Evolutionary conservation across 225 moss, liverwort and hornwort species (phyloP).

Genomic region (Rhytidiadelphus loreus): DNA sequence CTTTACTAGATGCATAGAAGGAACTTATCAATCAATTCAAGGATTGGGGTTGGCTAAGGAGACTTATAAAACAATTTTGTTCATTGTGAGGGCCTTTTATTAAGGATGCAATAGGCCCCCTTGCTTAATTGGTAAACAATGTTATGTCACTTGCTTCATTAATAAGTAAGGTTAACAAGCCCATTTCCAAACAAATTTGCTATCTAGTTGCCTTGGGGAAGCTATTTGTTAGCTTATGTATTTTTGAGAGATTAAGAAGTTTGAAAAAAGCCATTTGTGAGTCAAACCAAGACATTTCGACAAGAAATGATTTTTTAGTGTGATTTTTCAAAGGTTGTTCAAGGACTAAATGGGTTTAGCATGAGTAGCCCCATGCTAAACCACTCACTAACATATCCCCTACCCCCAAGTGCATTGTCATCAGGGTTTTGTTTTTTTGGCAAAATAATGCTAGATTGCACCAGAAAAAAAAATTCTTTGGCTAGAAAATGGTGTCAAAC

Average conservation of each 20-base stretch:
- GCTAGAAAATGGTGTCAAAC: too few relatives aligned
- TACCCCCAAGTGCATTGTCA: background rate
- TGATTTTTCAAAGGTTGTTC: background rate
- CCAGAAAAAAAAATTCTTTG: too few relatives aligned
- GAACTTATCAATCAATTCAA: background rate
- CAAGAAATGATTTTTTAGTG: background rate
- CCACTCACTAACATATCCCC: rapidly evolving
- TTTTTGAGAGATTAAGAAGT: background rate
- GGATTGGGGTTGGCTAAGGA: rapidly evolving
- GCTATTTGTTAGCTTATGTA: background rate
- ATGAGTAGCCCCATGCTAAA: rapidly evolving
- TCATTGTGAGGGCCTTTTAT: background rate
- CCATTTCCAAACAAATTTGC: background rate
- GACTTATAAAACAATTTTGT: background rate
- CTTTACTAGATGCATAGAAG: background rate
- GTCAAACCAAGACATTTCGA: rapidly evolving
- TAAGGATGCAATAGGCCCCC: background rate
- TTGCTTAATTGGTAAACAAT: background rate
- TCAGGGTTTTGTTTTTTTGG: too few relatives aligned
- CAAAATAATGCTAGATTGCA: too few relatives aligned
- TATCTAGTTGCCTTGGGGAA: rapidly evolving
- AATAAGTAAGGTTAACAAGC: background rate
- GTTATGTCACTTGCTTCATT: background rate
- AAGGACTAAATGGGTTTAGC: background rate
- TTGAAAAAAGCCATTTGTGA: background rate